phyloP scores from a whole-genome alignment of 306 rosid genomes.

The Quercus berberidifolia region DNA sequence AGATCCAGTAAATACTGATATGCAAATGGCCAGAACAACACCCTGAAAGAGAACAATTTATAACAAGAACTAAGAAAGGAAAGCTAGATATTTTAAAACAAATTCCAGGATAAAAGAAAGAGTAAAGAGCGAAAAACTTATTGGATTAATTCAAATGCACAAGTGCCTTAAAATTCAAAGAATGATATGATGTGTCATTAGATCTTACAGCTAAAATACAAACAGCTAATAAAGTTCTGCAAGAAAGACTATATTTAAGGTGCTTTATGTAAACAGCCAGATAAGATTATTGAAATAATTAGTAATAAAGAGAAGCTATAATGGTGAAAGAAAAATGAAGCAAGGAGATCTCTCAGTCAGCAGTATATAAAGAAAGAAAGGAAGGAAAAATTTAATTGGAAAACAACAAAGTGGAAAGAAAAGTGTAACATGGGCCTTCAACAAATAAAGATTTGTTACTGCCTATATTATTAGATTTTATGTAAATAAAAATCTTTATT shows the following conservation, averaged over 20 bases:
- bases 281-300: background rate
- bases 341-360: background rate
- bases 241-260: background rate
- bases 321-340: background rate
- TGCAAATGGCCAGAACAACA: conserved; percentile 61
- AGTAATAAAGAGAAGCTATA: background rate
- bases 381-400: background rate
- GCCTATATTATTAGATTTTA: background rate
- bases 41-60: conserved; percentile 52
- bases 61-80: conserved; percentile 20
- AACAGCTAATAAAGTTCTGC: background rate
- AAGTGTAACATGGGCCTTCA: background rate
- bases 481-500: too few species aligned
- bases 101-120: conserved; percentile 2
- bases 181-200: background rate
- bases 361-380: background rate
- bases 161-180: background rate
- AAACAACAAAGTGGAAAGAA: background rate
- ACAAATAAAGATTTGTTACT: background rate
- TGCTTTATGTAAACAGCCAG: background rate
- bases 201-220: background rate
- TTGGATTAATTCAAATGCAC: background rate
- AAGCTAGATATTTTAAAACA: conserved; percentile 1
- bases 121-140: background rate
- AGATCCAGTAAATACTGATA: conserved; percentile 70